A percentile compares a stretch with the other conserved stretches of the same genome.
Conservation (phyloP, 1,139 yeast genomes). For the Lodderomyces metapsilosis region DNA sequence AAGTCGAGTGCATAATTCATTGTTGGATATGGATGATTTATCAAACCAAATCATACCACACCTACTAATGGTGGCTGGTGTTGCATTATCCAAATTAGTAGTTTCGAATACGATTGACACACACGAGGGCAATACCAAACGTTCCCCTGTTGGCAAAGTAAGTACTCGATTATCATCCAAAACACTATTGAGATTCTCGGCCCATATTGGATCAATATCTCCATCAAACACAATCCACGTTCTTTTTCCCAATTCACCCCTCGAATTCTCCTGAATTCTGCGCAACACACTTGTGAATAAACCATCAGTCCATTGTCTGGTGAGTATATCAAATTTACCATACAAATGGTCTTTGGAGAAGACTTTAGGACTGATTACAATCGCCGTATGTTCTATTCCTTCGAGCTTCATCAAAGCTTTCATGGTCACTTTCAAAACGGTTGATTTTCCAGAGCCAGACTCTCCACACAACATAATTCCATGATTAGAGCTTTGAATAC, state of each 20-base stretch:
- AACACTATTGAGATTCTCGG: slow-evolving; percentile 86
- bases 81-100: slow-evolving; percentile 61
- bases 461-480: slow-evolving; percentile 83
- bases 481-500: slow-evolving; percentile 65
- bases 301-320: slow-evolving; percentile 95
- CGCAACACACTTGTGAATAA: slow-evolving; percentile 70
- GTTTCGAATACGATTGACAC: slow-evolving; percentile 77
- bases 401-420: slow-evolving; percentile 40
- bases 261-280: slow-evolving; percentile 51
- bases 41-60: slow-evolving; percentile 89
- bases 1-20: background rate
- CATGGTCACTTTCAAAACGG: slow-evolving; percentile 50
- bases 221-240: slow-evolving; percentile 91
- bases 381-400: slow-evolving; percentile 36
- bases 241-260: slow-evolving; percentile 56
- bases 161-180: slow-evolving; percentile 81
- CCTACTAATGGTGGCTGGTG: slow-evolving; percentile 90
- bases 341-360: slow-evolving; percentile 63
- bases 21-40: slow-evolving; percentile 15
- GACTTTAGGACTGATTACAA: slow-evolving; percentile 73
- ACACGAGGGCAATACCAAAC: slow-evolving; percentile 64
- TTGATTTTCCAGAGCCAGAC: slow-evolving; percentile 75
- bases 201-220: slow-evolving; percentile 93
- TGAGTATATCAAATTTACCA: slow-evolving; percentile 70
- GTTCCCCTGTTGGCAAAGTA: slow-evolving; percentile 89